Evolutionary conservation across 2,329 filamentous ascomycete species (phyloP), one percentile per base, ranked within the genome.

Genomic region (Claviceps lovelessii): DNA sequence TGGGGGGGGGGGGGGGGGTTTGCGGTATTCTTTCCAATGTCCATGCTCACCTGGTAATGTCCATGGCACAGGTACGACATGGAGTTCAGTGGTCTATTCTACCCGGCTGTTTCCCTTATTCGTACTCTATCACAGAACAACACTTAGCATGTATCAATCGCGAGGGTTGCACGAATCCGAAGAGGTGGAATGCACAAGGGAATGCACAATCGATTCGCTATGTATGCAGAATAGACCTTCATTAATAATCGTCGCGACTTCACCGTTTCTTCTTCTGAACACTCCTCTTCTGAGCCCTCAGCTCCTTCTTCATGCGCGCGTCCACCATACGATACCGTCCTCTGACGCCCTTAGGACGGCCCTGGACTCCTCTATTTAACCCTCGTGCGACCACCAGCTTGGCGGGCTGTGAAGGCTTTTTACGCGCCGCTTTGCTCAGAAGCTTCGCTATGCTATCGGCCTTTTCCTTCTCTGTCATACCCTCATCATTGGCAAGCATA

Each of bases 271-370:
- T 84, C 73, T 83, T 87, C 76, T 94, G 90, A 31, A 73, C 67
- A 57, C 78, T 66, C 63, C 90, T 80, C 81, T 95, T 95, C 70
- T 91, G 78, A 2, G 86, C 90, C 67, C 90, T 76, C 54, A 93
- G 79, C 75, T 97, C 93, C 83, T 96, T 97, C 82, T 96, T 96
- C 83, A 96, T 82, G 62, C 93, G 80, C 15, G 88, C 76, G 72
- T 97, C 91, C 54, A 98, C 91, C 77, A 98, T 95, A 77, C 95
- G 95, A 70, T 98, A 98, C 61, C 88, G 85, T 42, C 91, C 91
- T 80, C 95, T 96, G 29, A 95, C 89, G 57, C 91, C 93, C 69
- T 83, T 86, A 3, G 93, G 93, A 62, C 91, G 78, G 23, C 90
- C 91, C 67, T 86, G 81, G 65, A 95, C 83, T 64, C 89, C 91